Conservation (phyloP, 805 yeast species). For the Teunomyces cretensis region DNA sequence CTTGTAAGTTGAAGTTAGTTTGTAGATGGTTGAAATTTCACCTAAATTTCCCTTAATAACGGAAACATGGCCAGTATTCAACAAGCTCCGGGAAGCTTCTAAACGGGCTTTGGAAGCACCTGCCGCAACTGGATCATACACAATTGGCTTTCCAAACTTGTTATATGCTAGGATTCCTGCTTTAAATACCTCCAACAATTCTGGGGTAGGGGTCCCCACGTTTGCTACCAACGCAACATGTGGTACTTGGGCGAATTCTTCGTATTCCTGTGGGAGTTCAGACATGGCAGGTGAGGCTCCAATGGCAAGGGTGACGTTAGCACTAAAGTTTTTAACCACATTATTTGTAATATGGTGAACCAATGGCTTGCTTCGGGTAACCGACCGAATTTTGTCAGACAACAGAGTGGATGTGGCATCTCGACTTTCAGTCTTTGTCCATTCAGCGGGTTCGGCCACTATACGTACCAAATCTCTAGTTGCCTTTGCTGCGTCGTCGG, state of each 20-base stretch:
- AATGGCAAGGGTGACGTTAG: conserved; percentile 78
- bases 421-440: conserved; percentile 1
- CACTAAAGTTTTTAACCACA: conserved; percentile 87
- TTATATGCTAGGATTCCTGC: conserved; percentile 63
- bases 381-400: conserved; percentile 10
- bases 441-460: conserved; percentile 23
- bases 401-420: neutral
- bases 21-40: conserved; percentile 68
- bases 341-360: conserved; percentile 86
- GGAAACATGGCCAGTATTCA: conserved; percentile 56
- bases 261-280: conserved; percentile 65
- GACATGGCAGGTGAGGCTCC: conserved; percentile 93
- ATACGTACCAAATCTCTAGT: conserved; percentile 38
- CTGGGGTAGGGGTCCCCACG: conserved; percentile 67
- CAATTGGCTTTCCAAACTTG: conserved; percentile 54
- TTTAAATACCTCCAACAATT: conserved; percentile 40
- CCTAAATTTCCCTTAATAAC: conserved; percentile 85
- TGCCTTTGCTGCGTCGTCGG: conserved; percentile 50
- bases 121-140: conserved; percentile 91
- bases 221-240: conserved; percentile 62
- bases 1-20: conserved; percentile 23
- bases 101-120: conserved; percentile 72
- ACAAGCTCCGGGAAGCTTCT: conserved; percentile 44
- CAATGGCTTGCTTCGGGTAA: conserved; percentile 48
- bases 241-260: conserved; percentile 59